phyloP scores from a whole-genome alignment of 2,329 filamentous ascomycete genomes.

The Blastomyces parvus region DNA sequence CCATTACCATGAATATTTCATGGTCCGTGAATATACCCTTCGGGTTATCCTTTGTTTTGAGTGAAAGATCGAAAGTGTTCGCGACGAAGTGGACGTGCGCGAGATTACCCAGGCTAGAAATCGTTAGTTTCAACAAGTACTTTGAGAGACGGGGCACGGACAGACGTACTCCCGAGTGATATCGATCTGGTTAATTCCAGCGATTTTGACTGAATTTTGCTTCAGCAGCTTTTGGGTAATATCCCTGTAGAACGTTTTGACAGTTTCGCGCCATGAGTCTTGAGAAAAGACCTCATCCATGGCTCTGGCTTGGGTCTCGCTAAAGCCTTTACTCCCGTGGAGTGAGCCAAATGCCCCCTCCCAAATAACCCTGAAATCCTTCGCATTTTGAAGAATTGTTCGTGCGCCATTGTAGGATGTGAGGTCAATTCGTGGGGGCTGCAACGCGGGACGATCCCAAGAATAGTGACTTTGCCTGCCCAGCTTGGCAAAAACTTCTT shows the following conservation, averaged over 20 bases:
- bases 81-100: conserved; percentile 21
- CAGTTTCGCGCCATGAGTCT: conserved; percentile 17
- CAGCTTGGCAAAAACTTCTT: conserved; percentile 19
- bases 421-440: conserved; percentile 16
- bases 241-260: conserved; percentile 19
- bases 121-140: background rate
- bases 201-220: conserved; percentile 53
- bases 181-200: conserved; percentile 30
- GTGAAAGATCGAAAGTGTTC: conserved; percentile 20
- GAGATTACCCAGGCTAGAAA: conserved; percentile 19
- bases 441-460: conserved; percentile 17
- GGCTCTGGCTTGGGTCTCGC: conserved; percentile 16
- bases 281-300: conserved; percentile 19
- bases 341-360: conserved; percentile 17
- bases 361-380: conserved; percentile 20
- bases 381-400: conserved; percentile 18
- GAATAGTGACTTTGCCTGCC: conserved; percentile 18
- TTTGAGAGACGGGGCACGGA: background rate
- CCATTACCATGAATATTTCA: conserved; percentile 43
- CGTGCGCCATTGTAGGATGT: conserved; percentile 18
- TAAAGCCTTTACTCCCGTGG: conserved; percentile 16
- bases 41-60: conserved; percentile 22
- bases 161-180: conserved; percentile 27
- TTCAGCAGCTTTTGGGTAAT: conserved; percentile 17
- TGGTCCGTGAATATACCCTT: conserved; percentile 39